A percentile compares a stretch with the other conserved stretches of the same genome.
Evolutionary conservation across 1,139 yeast genomes (phyloP).

Genomic region (Taphrina flavorubra): DNA sequence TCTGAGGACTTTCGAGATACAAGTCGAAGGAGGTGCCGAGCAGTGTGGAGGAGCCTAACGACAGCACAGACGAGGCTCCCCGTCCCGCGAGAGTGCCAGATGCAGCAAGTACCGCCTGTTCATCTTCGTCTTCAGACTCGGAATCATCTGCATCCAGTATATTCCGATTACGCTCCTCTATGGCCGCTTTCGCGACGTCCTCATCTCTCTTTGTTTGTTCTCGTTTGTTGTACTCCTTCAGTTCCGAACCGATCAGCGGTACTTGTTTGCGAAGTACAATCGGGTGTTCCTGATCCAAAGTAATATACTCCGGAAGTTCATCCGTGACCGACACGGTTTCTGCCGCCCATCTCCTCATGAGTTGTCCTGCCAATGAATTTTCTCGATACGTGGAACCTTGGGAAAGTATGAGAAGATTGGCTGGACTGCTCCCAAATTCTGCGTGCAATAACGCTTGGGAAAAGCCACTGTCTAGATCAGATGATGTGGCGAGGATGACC

Average conservation of each 20-base stretch:
- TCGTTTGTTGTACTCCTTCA: conserved; percentile 49
- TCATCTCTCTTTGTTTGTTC: conserved; percentile 55
- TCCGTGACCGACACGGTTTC: conserved; percentile 45
- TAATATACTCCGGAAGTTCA: conserved; percentile 20
- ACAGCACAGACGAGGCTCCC: conserved; percentile 23
- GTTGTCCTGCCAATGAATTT: conserved; percentile 55
- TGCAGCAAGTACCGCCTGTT: conserved; percentile 30
- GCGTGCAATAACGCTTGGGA: conserved; percentile 51
- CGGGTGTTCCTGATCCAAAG: conserved; percentile 22
- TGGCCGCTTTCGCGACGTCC: conserved; percentile 60
- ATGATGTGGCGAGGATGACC: conserved; percentile 80
- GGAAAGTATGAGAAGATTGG: conserved; percentile 61
- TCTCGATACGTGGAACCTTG: conserved; percentile 53
- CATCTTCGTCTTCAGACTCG: conserved; percentile 53
- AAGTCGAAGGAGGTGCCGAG: conserved; percentile 41
- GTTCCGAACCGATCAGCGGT: conserved; percentile 52
- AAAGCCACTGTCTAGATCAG: conserved; percentile 70
- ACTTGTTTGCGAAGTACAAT: conserved; percentile 44
- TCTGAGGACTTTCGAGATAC: conserved; percentile 39
- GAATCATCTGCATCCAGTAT: conserved; percentile 55
- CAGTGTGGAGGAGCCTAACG: conserved; percentile 42
- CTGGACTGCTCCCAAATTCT: conserved; percentile 38
- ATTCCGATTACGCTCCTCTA: conserved; percentile 63
- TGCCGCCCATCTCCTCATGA: conserved; percentile 64
- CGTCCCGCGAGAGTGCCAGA: conserved; percentile 26